Base-by-base conservation (phyloP, 768 basidiomycete genomes). In the Paxillus involutus region DNA sequence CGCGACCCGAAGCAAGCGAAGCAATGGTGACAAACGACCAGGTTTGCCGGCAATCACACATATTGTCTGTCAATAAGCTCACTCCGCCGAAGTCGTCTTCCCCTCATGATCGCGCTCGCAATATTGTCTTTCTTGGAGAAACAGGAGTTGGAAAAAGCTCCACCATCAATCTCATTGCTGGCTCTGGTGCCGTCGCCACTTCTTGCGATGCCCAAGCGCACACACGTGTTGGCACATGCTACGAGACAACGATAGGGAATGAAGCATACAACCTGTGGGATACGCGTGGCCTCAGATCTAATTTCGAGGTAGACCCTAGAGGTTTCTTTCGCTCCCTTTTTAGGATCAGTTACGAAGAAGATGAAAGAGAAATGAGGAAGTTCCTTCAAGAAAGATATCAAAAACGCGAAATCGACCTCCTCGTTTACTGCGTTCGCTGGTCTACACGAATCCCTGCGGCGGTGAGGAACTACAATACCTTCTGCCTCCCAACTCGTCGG, bases 361-460 rank as follows among this genome's bases (percentile, higher is more conserved):
- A n/a, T n/a, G n/a, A n/a, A n/a, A n/a, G n/a, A n/a, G n/a, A n/a
- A n/a, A n/a, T n/a, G 29, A 60, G 58, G 46, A 58, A 47, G 17
- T 52, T 67, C 21, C 58, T 67, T 16, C 45, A 59, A 29, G 53
- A 64, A 46, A 59, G 62, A 6, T 57, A 64, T 17, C n/a, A 17
- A 11, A 51, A 16, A n/a, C 57, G 46, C 1, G 74, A 75, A 8
- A 59, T 78, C 21, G 70, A 65, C 61, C 73, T 79, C 40, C 71
- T 79, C 13, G 66, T 78, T 1, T 77, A 64, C 52, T 70, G 70
- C 51, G 64, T 76, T 56, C 70, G 65, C 8, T 71, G 66, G 5
- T 63, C 73, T n/a, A n/a, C n/a, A n/a, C n/a, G n/a, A n/a, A n/a
- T n/a, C n/a, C n/a, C n/a, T n/a, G n/a, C n/a, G n/a, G n/a, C n/a